Base-by-base conservation (phyloP, 768 basidiomycete species). In the Russula foetens region DNA sequence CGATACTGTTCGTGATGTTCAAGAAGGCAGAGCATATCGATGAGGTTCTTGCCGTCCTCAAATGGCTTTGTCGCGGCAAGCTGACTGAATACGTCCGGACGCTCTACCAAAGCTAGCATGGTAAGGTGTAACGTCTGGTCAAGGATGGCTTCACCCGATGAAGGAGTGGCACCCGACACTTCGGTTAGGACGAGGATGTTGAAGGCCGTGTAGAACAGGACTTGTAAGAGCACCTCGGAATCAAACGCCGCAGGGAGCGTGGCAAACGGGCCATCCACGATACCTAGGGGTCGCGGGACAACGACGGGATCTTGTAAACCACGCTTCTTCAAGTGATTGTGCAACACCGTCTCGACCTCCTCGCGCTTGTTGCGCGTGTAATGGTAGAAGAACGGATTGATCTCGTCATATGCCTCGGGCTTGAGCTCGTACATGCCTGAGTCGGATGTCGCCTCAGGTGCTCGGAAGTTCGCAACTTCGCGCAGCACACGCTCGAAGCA, bases 371-470 rank as follows among this genome's bases (percentile, higher is more conserved):
- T 98, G 43, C 95, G 81, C 17, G 91, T 88, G 71, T 97, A 98
- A 69, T 98, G 95, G 69, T 88, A 90, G 76, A 95, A 97, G 75
- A 94, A 97, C 0, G 95, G 94, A 67, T 98, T 90, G 64, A 98
- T 88, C 64, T 97, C 90, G 62, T 85, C 87, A 71, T 84, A 93
- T 21, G 76, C 78, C 66, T 88, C 89, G 48, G 92, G 84, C 70
- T 85, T 88, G 55, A 98, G 82, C 62, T 94, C 86, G 73, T 98
- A 98, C n/a, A 83, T 74, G 0, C 97, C 96, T 0, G 79, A 80
- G 66, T 96, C 94, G 2, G 85, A 76, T 1, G 83, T 83, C 0
- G 81, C 80, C 68, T 91, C 91, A 0, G 96, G 95, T 1, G 85
- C 75, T 49, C 83, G 83, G 79, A 95, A 96, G 62, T 80, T 82